Evolutionary conservation across 208 protist genomes (phyloP), one percentile per base, ranked within the genome.

Genomic region (Wallacemonas sp.): DNA sequence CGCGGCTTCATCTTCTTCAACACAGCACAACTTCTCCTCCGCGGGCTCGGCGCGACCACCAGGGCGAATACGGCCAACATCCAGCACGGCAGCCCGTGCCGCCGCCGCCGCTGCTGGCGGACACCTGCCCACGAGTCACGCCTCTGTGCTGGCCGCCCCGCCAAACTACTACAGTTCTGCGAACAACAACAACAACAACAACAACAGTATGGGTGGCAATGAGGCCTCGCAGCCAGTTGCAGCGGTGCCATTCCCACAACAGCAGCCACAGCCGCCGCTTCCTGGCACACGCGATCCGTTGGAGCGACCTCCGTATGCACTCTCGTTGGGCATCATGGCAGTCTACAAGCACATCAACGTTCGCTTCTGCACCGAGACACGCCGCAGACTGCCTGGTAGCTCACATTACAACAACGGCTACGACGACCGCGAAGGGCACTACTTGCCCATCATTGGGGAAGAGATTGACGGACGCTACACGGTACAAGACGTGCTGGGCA

Each of bases 361-460:
- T 5, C 77, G 80, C 31, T 94, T 84, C 66, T 90, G 74, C 69
- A 63, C 59, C 24, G 64, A 88, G 62, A 72, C 77, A 22, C 71
- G 81, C 28, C 80, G 62, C 41, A 45, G 68, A 31, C 46, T 79
- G 30, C 45, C 66, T 21, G 69, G 63, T 34, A 17, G 68, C 56
- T 12, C 75, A 62, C 41, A 69, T 41, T 49, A 66, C 47, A 70
- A 70, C 61, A 70, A 84, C 60, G 70, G 74, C 38, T 96, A 82
- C 75, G 90, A 96, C 60, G 91, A 96, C 74, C 44, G 74, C 26
- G 64, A 90, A 22, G 91, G 91, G 2, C 73, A 96, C 70, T 96
- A 96, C 72, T 38, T 96, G 46, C 70, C 81, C 24, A 77, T 82
- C 46, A 71, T 74, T 3, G 86, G 82, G 5, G 88, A 96, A 39